phyloP scores from a whole-genome alignment of 352 stramenopile species.

The Pythium angustatum region DNA sequence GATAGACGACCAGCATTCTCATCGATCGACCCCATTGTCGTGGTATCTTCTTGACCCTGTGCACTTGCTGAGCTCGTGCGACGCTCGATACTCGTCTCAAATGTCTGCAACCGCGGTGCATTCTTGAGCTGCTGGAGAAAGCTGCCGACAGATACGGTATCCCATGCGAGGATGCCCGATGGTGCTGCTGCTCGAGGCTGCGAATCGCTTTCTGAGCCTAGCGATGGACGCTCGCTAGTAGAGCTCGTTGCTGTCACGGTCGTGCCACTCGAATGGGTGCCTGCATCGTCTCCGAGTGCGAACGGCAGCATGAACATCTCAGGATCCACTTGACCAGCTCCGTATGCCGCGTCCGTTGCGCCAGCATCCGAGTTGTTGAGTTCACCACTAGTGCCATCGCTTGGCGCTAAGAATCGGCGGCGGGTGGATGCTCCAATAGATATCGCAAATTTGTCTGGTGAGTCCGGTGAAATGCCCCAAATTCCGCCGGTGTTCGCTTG shows the following conservation, averaged over 20 bases:
- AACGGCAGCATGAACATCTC: conserved; percentile 65
- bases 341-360: conserved; percentile 27
- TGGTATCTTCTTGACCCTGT: not conserved
- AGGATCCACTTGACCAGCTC: conserved; percentile 12
- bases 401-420: conserved; percentile 47
- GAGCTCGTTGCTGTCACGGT: conserved; percentile 52
- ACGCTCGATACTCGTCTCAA: conserved; percentile 11
- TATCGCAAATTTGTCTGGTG: conserved; percentile 62
- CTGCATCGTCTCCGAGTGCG: conserved; percentile 46
- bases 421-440: conserved; percentile 43
- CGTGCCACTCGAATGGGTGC: conserved; percentile 39
- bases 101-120: conserved; percentile 54
- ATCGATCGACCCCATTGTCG: not conserved
- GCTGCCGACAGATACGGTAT: conserved; percentile 66
- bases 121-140: conserved; percentile 85
- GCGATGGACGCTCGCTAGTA: conserved; percentile 20
- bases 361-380: not conserved
- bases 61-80: conserved; percentile 3
- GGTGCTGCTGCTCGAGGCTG: conserved; percentile 18
- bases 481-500: conserved; percentile 51
- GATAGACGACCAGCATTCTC: not conserved
- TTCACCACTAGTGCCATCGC: conserved; percentile 12
- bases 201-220: conserved; percentile 14
- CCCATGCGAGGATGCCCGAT: conserved; percentile 28
- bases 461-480: conserved; percentile 72